Base-by-base conservation (phyloP, 176 grass and related monocot genomes). In the Juncus effusus region DNA sequence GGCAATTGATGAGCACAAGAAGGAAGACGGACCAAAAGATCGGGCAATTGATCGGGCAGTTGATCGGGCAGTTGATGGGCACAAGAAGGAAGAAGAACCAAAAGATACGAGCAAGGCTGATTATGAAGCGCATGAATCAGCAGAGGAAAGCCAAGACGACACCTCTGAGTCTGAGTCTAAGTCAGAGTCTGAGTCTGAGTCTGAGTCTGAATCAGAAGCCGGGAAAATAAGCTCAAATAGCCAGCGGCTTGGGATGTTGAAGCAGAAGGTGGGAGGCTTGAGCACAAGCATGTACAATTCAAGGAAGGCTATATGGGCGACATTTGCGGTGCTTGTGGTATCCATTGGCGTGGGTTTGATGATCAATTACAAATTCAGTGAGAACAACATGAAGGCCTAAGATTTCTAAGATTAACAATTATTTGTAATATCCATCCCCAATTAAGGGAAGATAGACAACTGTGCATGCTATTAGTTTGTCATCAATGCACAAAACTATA, bases 311-410 rank as follows among this genome's bases (percentile, higher is more conserved):
- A 72, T 72, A 60, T 72, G 69, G 37, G 44, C 40, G 10, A 5
- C 69, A 42, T 72, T 72, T 59, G 12, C 53, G 16, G 16, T 49
- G 56, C 13, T 72, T 28, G 54, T 72, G 39, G 28, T 72, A 10
- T 72, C 69, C 58, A 56, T 72, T 38, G 69, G 69, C 35, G 69
- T 72, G 55, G 69, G 69, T 42, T 60, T 72, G 53, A 72, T 72
- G 11, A 28, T 72, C 39, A 70, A 36, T 68, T 38, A 38, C 51
- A 71, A 59, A 14, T 45, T 72, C 13, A 47, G 9, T 47, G 44
- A 47, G 4, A 47, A 47, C 44, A 47, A 5, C 44, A 6, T 47
- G 6, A 9, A 47, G 44, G 44, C 44, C 44, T 5, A 47, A 6
- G 44, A 9, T 47, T 47, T 47, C 44, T 47, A 1, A 47, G 44